phyloP scores from a whole-genome alignment of 2,329 filamentous ascomycete species.

The Metarhizium album region DNA sequence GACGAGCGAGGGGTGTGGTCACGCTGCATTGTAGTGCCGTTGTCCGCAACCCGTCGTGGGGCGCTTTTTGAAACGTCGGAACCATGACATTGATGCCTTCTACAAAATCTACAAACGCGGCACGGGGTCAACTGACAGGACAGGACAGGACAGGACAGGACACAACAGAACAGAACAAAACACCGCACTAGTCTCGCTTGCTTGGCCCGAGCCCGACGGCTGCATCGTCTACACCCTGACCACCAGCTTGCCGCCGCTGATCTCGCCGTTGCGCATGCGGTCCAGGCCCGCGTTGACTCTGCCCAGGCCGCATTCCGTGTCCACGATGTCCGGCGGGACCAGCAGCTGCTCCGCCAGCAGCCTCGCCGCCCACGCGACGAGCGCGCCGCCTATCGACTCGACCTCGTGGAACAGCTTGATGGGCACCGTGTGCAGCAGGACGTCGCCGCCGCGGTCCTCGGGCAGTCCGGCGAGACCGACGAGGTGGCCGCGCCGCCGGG shows the following conservation, averaged over 20 bases:
- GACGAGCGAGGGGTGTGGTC: constrained; percentile 55
- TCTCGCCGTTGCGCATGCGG: constrained; percentile 51
- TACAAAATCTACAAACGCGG: too few relatives aligned
- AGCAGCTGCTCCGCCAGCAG: constrained; percentile 45
- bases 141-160: too few relatives aligned
- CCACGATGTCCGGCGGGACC: constrained; percentile 53
- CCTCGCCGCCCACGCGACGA: constrained; percentile 57
- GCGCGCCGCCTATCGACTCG: constrained; percentile 47
- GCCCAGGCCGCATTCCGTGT: constrained; percentile 50
- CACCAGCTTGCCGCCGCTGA: constrained; percentile 60
- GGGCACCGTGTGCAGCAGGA: constrained; percentile 54
- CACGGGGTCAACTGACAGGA: too few relatives aligned
- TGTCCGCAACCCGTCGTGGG: too few relatives aligned
- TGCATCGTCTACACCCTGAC: constrained; percentile 23
- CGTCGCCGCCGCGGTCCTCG: constrained; percentile 36
- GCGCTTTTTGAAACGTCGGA: too few relatives aligned
- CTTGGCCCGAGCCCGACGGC: too few relatives aligned
- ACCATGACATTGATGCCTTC: too few relatives aligned
- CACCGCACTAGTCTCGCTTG: too few relatives aligned
- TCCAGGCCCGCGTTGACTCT: constrained; percentile 60
- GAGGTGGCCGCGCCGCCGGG: constrained; percentile 37
- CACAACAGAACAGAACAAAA: too few relatives aligned
- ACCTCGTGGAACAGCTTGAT: constrained; percentile 69
- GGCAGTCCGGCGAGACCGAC: constrained; percentile 59
- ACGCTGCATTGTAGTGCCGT: too few relatives aligned